Evolutionary conservation across 2,329 filamentous ascomycete species (phyloP).

Genomic region (Phyllosticta citrichinensis): DNA sequence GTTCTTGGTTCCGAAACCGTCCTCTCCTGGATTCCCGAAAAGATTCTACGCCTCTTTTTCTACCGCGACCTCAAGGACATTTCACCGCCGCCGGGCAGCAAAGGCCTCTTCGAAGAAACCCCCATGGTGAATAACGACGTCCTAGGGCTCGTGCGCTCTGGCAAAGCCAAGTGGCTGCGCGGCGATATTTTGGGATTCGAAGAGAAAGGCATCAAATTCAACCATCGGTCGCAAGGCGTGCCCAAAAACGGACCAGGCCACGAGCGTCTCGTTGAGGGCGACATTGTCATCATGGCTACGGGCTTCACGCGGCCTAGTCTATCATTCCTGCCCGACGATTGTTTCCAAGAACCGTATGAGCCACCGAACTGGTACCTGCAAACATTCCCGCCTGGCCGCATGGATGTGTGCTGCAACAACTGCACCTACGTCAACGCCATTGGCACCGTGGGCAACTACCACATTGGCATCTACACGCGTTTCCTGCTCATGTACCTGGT

Average conservation of each 20-base stretch:
- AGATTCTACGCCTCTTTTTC: slow-evolving; percentile 65
- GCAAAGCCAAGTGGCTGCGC: slow-evolving; percentile 67
- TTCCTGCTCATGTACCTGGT: slow-evolving; percentile 79
- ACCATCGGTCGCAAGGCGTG: slow-evolving; percentile 60
- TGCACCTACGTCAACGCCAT: slow-evolving; percentile 75
- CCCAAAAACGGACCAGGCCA: slow-evolving; percentile 65
- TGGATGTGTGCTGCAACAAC: slow-evolving; percentile 70
- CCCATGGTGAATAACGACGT: slow-evolving; percentile 82
- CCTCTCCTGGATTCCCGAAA: slow-evolving; percentile 69
- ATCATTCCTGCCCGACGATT: slow-evolving; percentile 61
- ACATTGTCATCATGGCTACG: slow-evolving; percentile 75
- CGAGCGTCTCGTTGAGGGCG: slow-evolving; percentile 56
- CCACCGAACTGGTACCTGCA: slow-evolving; percentile 86
- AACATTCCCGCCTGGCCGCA: slow-evolving; percentile 67
- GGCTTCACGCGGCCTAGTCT: slow-evolving; percentile 68
- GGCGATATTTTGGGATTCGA: slow-evolving; percentile 65
- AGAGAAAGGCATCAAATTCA: slow-evolving; percentile 58
- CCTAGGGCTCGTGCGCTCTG: slow-evolving; percentile 62
- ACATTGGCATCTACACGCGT: slow-evolving; percentile 81
- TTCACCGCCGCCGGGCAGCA: slow-evolving; percentile 46
- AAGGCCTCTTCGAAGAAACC: slow-evolving; percentile 72
- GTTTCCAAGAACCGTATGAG: slow-evolving; percentile 61
- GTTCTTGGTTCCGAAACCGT: slow-evolving; percentile 68
- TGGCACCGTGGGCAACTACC: slow-evolving; percentile 75
- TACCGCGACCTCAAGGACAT: slow-evolving; percentile 72